A percentile compares a stretch with the other conserved stretches of the same genome.
phyloP scores from a whole-genome alignment of 116 monocot species.

The Trichopus zeylanicus region DNA sequence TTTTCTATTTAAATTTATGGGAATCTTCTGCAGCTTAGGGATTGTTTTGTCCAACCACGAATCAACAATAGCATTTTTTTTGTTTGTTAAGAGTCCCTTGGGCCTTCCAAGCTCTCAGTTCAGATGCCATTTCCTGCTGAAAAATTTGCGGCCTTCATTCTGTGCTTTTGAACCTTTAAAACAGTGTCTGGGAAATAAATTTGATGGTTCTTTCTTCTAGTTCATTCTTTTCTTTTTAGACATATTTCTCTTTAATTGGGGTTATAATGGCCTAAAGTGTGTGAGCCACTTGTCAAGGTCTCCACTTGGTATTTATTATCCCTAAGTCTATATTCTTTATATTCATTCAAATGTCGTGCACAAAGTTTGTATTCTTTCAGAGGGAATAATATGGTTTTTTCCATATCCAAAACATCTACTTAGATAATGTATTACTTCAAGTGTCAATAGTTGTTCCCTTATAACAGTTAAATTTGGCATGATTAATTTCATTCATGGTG shows the following conservation, averaged over 20 bases:
- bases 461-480: too few species aligned
- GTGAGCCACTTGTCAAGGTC: background rate
- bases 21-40: too few species aligned
- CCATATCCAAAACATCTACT: background rate
- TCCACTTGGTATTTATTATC: background rate
- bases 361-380: background rate
- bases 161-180: too few species aligned
- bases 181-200: too few species aligned
- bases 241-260: background rate
- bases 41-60: too few species aligned
- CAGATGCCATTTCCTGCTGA: too few species aligned
- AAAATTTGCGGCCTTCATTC: too few species aligned
- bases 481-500: too few species aligned
- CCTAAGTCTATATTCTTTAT: background rate
- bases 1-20: background rate
- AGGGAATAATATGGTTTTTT: background rate
- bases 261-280: background rate
- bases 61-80: too few species aligned
- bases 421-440: background rate
- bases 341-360: background rate
- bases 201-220: background rate
- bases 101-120: too few species aligned
- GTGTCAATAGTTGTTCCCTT: background rate
- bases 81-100: background rate
- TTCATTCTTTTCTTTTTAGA: background rate